A percentile compares a stretch with the other conserved stretches of the same genome.
Conservation (phyloP, 208 protist genomes). For the Crithidia mellificae region DNA sequence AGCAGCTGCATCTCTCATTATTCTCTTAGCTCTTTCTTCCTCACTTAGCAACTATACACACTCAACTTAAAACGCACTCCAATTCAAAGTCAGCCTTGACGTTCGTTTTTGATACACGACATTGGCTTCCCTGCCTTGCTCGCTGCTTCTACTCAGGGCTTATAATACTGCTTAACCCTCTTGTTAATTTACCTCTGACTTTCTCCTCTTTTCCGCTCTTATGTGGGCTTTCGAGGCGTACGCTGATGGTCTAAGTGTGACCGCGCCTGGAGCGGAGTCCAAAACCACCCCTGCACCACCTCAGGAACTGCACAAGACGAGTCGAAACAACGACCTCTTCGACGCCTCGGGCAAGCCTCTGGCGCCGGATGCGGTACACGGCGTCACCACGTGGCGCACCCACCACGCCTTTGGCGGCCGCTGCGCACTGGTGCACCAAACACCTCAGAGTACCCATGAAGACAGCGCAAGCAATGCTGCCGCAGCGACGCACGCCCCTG, state of each 20-base stretch:
- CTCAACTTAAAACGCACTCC: too few species aligned
- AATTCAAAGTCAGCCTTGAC: too few species aligned
- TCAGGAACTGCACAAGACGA: conserved; percentile 30
- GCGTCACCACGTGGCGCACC: conserved; percentile 62
- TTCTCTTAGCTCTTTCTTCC: too few species aligned
- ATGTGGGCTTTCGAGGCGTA: conserved; percentile 55
- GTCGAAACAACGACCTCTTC: conserved; percentile 38
- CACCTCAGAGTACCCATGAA: neutral
- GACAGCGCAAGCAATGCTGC: neutral
- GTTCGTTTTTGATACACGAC: too few species aligned
- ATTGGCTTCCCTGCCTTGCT: too few species aligned
- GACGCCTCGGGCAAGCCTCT: conserved; percentile 41
- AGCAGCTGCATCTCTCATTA: too few species aligned
- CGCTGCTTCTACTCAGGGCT: too few species aligned
- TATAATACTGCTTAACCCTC: too few species aligned
- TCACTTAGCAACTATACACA: too few species aligned
- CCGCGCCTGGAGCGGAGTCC: neutral
- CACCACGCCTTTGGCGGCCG: conserved; percentile 78
- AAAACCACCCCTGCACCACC: conserved; percentile 12
- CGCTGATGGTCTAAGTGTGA: conserved; percentile 34
- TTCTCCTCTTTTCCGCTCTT: too few species aligned
- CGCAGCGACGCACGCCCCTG: too few species aligned
- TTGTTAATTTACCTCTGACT: too few species aligned
- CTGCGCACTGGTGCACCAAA: conserved; percentile 36
- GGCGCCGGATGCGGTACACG: conserved; percentile 16